phyloP scores from a whole-genome alignment of 495 filamentous ascomycete genomes.

The Lineolata rhizophorae region DNA sequence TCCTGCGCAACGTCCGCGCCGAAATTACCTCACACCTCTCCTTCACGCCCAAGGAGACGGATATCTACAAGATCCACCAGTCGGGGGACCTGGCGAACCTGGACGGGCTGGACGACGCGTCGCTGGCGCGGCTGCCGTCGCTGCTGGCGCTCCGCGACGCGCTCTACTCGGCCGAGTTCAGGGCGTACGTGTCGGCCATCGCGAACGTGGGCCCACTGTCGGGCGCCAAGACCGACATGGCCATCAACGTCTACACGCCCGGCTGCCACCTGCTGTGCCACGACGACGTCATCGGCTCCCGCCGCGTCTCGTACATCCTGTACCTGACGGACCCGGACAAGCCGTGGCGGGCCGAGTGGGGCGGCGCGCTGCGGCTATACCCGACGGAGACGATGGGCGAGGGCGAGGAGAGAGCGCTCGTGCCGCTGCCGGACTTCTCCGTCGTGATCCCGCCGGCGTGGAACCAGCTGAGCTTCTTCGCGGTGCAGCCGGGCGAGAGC shows the following conservation, averaged over 20 bases:
- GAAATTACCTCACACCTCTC: conserved; percentile 77
- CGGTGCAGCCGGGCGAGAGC: conserved; percentile 87
- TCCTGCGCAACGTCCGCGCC: conserved; percentile 67
- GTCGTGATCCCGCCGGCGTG: conserved; percentile 80
- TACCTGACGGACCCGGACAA: conserved; percentile 85
- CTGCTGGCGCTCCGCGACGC: conserved; percentile 74
- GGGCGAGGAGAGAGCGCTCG: conserved; percentile 45
- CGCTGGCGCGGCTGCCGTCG: conserved; percentile 62
- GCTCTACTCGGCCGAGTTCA: conserved; percentile 75
- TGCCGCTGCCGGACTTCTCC: conserved; percentile 50
- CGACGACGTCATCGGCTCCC: conserved; percentile 92
- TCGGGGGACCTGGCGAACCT: conserved; percentile 95
- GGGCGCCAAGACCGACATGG: conserved; percentile 95
- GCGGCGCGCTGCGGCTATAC: conserved; percentile 76
- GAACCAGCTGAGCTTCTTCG: conserved; percentile 96
- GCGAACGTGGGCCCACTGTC: conserved; percentile 71
- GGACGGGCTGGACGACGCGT: conserved; percentile 68
- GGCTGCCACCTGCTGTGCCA: conserved; percentile 91
- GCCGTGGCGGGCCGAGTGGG: conserved; percentile 86
- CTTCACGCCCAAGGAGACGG: conserved; percentile 97
- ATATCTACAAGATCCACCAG: conserved; percentile 99
- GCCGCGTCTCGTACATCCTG: conserved; percentile 86
- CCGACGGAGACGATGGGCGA: conserved; percentile 42
- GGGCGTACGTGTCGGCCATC: conserved; percentile 65
- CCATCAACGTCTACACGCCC: conserved; percentile 94